Percentiles rank a stretch among this genome's conserved stretches.
These are phyloP conservation scores for Teunomyces panamensis DNA, from an alignment of 805 yeast species.

Conservation along the genomic window DNA sequence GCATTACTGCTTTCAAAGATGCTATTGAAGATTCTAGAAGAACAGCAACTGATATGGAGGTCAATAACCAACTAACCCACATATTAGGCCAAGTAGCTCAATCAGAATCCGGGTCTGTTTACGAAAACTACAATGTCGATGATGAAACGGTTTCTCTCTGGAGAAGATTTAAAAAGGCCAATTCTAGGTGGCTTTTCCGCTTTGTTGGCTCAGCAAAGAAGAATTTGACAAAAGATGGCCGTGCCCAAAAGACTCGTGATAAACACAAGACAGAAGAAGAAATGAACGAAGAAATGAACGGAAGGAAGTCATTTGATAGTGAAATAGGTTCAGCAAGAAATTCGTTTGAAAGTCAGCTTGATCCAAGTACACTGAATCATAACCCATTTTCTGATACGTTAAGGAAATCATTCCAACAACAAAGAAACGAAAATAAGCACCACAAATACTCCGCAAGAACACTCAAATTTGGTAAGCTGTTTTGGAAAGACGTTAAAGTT, in stretches of 20 bases:
- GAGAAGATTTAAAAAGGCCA: conserved; percentile 64
- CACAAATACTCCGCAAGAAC: conserved; percentile 13
- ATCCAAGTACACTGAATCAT: conserved; percentile 8
- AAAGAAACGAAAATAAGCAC: conserved; percentile 11
- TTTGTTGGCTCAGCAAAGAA: conserved; percentile 25
- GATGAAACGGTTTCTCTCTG: conserved; percentile 64
- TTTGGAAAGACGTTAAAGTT: conserved; percentile 72
- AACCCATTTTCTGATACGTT: conserved; percentile 5
- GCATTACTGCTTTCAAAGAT: conserved; percentile 73
- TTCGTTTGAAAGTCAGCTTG: conserved; percentile 2
- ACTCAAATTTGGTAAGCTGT: conserved; percentile 29
- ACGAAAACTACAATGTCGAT: conserved; percentile 55
- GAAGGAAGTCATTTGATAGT: conserved; percentile 28
- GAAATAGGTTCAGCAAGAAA: conserved; percentile 8
- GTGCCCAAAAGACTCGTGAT: conserved; percentile 23
- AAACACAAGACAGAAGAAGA: neutral
- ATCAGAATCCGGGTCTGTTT: conserved; percentile 19
- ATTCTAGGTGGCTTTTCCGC: conserved; percentile 28
- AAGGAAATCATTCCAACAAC: conserved; percentile 16
- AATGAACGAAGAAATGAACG: conserved; percentile 4
- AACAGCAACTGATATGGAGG: conserved; percentile 66
- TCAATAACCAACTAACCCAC: conserved; percentile 72
- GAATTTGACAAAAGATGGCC: conserved; percentile 33
- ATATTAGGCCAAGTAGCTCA: conserved; percentile 49
- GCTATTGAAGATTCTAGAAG: conserved; percentile 80